phyloP scores from a whole-genome alignment of 192 early-diverging fungal species.

The Piromyces sp. region DNA sequence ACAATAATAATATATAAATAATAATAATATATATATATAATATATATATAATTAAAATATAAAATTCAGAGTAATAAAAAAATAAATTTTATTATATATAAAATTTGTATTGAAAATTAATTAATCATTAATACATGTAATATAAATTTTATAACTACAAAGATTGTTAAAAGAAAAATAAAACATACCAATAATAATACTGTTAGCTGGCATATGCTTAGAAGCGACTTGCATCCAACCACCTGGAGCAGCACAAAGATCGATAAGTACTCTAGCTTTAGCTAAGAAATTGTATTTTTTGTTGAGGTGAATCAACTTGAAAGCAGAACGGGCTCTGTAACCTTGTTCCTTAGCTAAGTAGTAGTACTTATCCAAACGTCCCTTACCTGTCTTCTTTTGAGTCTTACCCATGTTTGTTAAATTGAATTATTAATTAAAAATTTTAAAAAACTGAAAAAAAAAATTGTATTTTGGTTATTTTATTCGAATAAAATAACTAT shows the following conservation, averaged over 20 bases:
- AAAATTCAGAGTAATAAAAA: background rate
- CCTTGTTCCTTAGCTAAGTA: slow-evolving; percentile 99
- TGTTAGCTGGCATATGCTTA: slow-evolving; percentile 95
- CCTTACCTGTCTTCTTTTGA: slow-evolving; percentile 53
- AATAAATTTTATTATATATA: too few species aligned
- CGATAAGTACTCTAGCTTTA: slow-evolving; percentile 69
- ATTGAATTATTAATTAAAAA: too few species aligned
- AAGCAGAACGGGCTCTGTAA: slow-evolving; percentile 95
- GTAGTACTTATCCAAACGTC: slow-evolving; percentile 98
- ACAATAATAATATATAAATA: too few species aligned
- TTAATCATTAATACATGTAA: too few species aligned
- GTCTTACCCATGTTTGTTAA: background rate
- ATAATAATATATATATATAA: too few species aligned
- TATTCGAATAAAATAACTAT: too few species aligned
- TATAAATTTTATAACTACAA: too few species aligned
- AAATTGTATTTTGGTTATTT: too few species aligned
- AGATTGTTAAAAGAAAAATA: background rate
- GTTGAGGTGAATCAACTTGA: slow-evolving; percentile 98
- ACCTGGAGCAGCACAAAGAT: slow-evolving; percentile 96
- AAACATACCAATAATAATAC: slow-evolving; percentile 63
- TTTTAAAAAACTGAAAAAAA: too few species aligned
- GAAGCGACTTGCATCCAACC: slow-evolving; percentile 94
- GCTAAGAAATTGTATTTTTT: slow-evolving; percentile 96
- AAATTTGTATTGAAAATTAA: too few species aligned
- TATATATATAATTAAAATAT: background rate